Evolutionary conservation across 2,329 filamentous ascomycete genomes (phyloP).

Genomic region (Reticulascus tulasneorum): DNA sequence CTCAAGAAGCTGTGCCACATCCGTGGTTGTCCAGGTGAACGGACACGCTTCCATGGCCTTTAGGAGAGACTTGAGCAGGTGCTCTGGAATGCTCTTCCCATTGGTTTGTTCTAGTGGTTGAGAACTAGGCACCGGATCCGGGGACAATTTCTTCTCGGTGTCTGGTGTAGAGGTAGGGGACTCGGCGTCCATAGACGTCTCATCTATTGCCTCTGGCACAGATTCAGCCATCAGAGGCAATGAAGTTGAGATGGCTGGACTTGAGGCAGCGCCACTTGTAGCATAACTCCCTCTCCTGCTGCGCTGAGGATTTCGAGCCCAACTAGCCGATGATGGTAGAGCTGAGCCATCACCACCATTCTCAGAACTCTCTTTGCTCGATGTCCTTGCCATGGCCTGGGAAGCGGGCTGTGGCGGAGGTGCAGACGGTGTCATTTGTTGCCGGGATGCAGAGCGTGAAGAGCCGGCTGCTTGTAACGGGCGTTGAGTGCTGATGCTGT

Average conservation of each 20-base stretch:
- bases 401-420: constrained; percentile 33
- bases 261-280: constrained; percentile 76
- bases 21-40: constrained; percentile 20
- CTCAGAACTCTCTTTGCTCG: constrained; percentile 73
- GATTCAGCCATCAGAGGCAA: constrained; percentile 51
- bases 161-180: constrained; percentile 14
- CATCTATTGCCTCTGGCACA: constrained; percentile 38
- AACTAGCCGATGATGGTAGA: constrained; percentile 89
- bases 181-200: constrained; percentile 27
- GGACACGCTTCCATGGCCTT: constrained; percentile 32
- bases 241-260: constrained; percentile 67
- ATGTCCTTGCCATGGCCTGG: constrained; percentile 68
- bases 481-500: constrained; percentile 77
- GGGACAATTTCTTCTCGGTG: neutral
- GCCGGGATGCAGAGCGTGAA: constrained; percentile 50
- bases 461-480: constrained; percentile 46
- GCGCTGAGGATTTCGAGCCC: constrained; percentile 70
- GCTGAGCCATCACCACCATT: constrained; percentile 76
- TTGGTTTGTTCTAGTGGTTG: constrained; percentile 1
- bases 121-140: neutral
- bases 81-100: constrained; percentile 14
- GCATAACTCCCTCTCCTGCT: constrained; percentile 74
- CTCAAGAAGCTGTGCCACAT: constrained; percentile 17
- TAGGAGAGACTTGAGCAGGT: constrained; percentile 30
- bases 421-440: constrained; percentile 37